phyloP scores from a whole-genome alignment of 805 yeast genomes.

The Candida dajiaensis region DNA sequence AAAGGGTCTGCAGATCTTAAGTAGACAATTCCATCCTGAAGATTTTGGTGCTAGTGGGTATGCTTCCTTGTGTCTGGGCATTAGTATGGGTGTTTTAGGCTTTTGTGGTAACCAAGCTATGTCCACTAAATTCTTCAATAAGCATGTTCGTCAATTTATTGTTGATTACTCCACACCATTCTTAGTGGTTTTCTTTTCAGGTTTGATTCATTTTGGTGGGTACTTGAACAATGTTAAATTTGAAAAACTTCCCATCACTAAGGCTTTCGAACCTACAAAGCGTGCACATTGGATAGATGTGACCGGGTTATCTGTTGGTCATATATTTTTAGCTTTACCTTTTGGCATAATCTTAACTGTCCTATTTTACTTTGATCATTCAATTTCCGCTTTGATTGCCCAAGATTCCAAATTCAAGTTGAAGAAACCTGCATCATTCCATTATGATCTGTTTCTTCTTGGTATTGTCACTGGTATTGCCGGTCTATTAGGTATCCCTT shows the following conservation, averaged over 20 bases:
- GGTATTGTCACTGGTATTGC: conserved; percentile 85
- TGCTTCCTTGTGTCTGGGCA: conserved; percentile 66
- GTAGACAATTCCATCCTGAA: conserved; percentile 53
- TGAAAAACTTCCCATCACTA: conserved; percentile 60
- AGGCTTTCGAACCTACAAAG: conserved; percentile 70
- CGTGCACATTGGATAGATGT: conserved; percentile 35
- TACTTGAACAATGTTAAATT: conserved; percentile 51
- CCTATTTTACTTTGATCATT: conserved; percentile 91
- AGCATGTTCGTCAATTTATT: conserved; percentile 57
- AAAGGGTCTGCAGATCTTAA: conserved; percentile 81
- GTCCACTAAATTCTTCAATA: conserved; percentile 55
- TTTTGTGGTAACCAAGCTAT: conserved; percentile 47
- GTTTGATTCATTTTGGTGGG: conserved; percentile 90
- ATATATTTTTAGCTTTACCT: conserved; percentile 86
- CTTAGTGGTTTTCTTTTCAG: conserved; percentile 84
- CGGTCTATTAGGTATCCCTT: conserved; percentile 86
- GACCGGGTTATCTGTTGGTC: conserved; percentile 44
- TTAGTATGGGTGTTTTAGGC: conserved; percentile 76
- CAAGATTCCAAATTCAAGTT: conserved; percentile 79
- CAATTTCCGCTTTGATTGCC: conserved; percentile 89
- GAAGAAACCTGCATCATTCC: conserved; percentile 83
- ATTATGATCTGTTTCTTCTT: conserved; percentile 81
- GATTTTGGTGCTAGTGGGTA: conserved; percentile 48
- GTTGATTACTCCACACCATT: conserved; percentile 85
- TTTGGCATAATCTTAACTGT: conserved; percentile 83